These are phyloP conservation scores for Aquilaria yunnanensis DNA, from an alignment of 345 rosid species.

Conservation along the genomic window DNA sequence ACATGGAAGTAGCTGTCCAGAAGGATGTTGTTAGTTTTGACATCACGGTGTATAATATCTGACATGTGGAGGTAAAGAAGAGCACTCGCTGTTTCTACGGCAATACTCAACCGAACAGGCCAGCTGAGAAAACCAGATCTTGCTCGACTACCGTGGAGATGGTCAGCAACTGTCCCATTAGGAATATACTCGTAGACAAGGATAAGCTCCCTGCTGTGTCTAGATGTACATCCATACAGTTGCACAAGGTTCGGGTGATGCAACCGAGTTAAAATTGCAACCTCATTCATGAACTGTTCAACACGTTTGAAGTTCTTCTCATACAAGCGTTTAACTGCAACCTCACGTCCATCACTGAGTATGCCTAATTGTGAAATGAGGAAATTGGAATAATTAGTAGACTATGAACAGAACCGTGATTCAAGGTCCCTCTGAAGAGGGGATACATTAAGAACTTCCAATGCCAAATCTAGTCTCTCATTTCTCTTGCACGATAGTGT, in stretches of 20 bases:
- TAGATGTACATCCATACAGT: conserved; percentile 72
- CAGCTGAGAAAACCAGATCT: conserved; percentile 50
- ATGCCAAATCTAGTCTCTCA: no score
- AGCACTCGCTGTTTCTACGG: conserved; percentile 79
- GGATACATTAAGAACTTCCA: no score
- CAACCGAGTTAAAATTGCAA: conserved; percentile 57
- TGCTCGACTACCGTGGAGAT: conserved; percentile 57
- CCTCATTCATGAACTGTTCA: conserved; percentile 78
- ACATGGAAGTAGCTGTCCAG: conserved; percentile 49
- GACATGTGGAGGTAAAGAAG: conserved; percentile 51
- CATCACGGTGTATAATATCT: conserved; percentile 82
- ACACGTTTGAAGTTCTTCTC: conserved; percentile 59
- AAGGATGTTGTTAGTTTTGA: conserved; percentile 85
- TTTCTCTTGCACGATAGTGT: no score
- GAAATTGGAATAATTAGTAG: neutral
- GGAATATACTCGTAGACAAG: conserved; percentile 81
- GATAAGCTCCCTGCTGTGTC: conserved; percentile 71
- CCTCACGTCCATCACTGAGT: conserved; percentile 66
- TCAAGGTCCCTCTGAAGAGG: neutral
- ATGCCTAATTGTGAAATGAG: conserved; percentile 30
- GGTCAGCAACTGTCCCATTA: conserved; percentile 90
- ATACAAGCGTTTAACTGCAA: conserved; percentile 76
- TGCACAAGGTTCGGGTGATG: conserved; percentile 67
- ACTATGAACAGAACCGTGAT: neutral
- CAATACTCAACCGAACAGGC: conserved; percentile 63